These are phyloP conservation scores for Cryphonectria nitschkei DNA, from an alignment of 2,329 filamentous ascomycete genomes.

Conservation along the genomic window DNA sequence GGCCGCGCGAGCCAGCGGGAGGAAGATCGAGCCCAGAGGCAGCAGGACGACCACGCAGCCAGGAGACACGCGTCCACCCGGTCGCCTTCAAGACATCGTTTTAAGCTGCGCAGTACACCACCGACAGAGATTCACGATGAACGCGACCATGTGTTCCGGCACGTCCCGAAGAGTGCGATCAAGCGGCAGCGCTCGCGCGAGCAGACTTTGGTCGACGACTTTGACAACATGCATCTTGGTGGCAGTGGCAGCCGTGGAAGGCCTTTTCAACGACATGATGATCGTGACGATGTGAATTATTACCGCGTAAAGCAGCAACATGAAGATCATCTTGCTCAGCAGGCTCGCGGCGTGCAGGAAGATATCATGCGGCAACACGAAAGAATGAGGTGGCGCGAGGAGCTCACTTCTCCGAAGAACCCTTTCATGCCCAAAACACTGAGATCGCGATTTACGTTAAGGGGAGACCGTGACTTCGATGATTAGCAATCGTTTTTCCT, in stretches of 20 bases:
- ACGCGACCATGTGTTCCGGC: slow-evolving; percentile 4
- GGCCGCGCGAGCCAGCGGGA: background rate
- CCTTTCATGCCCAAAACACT: slow-evolving; percentile 1
- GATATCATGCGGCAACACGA: slow-evolving; percentile 3
- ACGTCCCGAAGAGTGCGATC: slow-evolving; percentile 24
- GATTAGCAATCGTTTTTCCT: background rate
- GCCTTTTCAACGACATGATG: background rate
- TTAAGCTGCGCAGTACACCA: background rate
- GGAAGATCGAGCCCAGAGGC: background rate
- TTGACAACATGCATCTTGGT: slow-evolving; percentile 2
- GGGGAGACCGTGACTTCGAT: background rate
- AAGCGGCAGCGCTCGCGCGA: slow-evolving; percentile 15
- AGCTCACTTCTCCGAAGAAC: background rate
- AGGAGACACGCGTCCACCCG: background rate
- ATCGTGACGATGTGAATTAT: background rate
- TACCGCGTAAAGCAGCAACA: slow-evolving; percentile 5
- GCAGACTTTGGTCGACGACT: background rate
- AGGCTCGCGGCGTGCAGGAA: slow-evolving; percentile 22
- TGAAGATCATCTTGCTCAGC: background rate
- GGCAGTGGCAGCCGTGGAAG: background rate
- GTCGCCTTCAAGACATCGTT: background rate
- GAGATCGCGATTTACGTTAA: background rate
- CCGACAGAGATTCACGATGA: slow-evolving; percentile 5
- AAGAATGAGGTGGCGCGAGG: slow-evolving; percentile 2
- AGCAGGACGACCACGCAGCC: background rate